Evolutionary conservation across 306 rosid genomes (phyloP), one percentile per base, ranked within the genome.

Genomic region (Trifolium fragiferum): DNA sequence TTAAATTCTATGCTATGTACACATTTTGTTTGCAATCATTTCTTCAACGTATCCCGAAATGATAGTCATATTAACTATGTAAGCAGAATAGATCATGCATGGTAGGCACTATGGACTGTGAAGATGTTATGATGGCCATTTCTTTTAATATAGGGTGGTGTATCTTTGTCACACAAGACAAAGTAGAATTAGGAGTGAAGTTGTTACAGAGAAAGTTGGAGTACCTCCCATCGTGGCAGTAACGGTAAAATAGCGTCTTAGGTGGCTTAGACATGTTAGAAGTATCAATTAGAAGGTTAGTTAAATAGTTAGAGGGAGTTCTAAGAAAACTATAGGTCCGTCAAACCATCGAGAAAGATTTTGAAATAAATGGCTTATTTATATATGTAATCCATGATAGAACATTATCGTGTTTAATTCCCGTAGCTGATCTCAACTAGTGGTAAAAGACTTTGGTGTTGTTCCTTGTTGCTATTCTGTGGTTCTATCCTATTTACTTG

Each of bases 401-500:
- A 65, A 65, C 5, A 3, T 11, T 65, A 2, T 6, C 11, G 10
- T 2, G 30, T 18, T 65, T 38, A 18, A 64, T 38, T 10, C 32
- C n/a, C 11, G 18, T 65, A 10, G 51, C 2, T 11, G 16, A 64
- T 21, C 16, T 38, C 16, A 40, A 14, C 6, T 65, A 19, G 10
- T 13, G 16, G 6, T 32, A 41, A 65, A 38, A 38, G 50, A 20
- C 16, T 65, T 40, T 19, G n/a, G 19, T 20, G 76, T 51, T 63
- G 50, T 43, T 74, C 68, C 78, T 32, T 60, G 3, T 43, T 57
- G 49, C 62, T 15, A 40, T 32, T 75, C 7, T 75, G 70, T 59
- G 63, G 68, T 46, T 60, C 54, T 71, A 49, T 53, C 30, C 76
- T 67, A 21, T 41, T 70, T 78, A 51, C 44, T 46, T 76, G 76